Percentiles rank a stretch among this genome's conserved stretches.
These are phyloP conservation scores for Groenewaldozyma tartarivorans DNA, from an alignment of 805 yeast species.

Conservation along the genomic window DNA sequence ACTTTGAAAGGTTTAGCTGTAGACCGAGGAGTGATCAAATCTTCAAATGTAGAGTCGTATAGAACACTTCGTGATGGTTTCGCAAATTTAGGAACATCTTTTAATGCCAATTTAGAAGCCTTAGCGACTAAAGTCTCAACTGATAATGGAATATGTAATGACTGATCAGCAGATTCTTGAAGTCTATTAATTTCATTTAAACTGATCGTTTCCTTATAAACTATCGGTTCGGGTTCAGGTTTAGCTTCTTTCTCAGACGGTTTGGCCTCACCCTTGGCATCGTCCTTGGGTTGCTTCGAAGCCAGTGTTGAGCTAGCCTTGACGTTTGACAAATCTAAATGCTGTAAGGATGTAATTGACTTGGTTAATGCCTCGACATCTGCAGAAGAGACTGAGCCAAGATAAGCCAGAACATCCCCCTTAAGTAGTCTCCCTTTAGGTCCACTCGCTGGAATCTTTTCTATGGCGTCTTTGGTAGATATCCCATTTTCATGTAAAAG, in stretches of 20 bases:
- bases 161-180: constrained; percentile 14
- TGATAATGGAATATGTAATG: constrained; percentile 23
- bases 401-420: constrained; percentile 82
- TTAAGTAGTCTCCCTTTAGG: constrained; percentile 79
- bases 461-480: constrained; percentile 58
- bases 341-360: constrained; percentile 43
- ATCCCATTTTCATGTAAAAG: constrained; percentile 55
- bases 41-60: constrained; percentile 54
- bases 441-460: constrained; percentile 74
- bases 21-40: constrained; percentile 38
- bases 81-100: constrained; percentile 20
- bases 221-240: constrained; percentile 12
- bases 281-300: constrained; percentile 15
- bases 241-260: constrained; percentile 3
- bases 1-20: constrained; percentile 32
- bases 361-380: constrained; percentile 45
- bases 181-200: constrained; percentile 14
- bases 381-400: constrained; percentile 60
- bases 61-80: constrained; percentile 30
- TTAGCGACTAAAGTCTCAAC: constrained; percentile 30
- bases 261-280: constrained; percentile 4
- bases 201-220: constrained; percentile 9
- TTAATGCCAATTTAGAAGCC: constrained; percentile 37
- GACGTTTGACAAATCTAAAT: constrained; percentile 67
- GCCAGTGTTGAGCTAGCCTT: constrained; percentile 16